These are phyloP conservation scores for Meyerozyma elateridarum DNA, from an alignment of 1,139 yeast genomes.

Conservation along the genomic window DNA sequence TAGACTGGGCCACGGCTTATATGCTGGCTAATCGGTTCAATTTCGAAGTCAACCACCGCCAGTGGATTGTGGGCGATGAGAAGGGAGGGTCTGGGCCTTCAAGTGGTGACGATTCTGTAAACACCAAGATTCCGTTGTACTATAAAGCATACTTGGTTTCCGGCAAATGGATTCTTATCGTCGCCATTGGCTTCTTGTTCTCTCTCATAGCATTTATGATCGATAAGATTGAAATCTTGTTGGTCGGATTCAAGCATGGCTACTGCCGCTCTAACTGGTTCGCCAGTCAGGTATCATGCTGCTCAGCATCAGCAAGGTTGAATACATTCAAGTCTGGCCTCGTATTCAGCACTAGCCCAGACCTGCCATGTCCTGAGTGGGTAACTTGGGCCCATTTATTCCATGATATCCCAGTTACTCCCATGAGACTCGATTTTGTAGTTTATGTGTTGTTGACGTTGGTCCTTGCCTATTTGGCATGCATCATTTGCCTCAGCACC, in stretches of 20 bases:
- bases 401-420: slow-evolving; percentile 15
- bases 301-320: slow-evolving; percentile 15
- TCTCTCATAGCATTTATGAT: slow-evolving; percentile 50
- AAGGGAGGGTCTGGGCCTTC: too few relatives aligned
- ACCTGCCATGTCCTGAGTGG: slow-evolving; percentile 38
- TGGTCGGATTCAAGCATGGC: slow-evolving; percentile 54
- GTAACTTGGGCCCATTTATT: slow-evolving; percentile 41
- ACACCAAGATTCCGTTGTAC: slow-evolving; percentile 19
- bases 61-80: slow-evolving; percentile 19
- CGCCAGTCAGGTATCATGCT: slow-evolving; percentile 43
- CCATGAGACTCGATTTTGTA: slow-evolving; percentile 24
- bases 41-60: slow-evolving; percentile 28
- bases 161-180: slow-evolving; percentile 49
- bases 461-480: slow-evolving; percentile 43
- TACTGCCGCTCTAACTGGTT: slow-evolving; percentile 48
- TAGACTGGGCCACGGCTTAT: slow-evolving; percentile 60
- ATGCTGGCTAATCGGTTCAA: slow-evolving; percentile 44
- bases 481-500: slow-evolving; percentile 45
- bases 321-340: slow-evolving; percentile 23
- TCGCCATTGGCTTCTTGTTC: slow-evolving; percentile 44
- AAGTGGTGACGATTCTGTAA: slow-evolving; percentile 3
- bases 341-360: slow-evolving; percentile 10
- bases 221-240: slow-evolving; percentile 44
- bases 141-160: slow-evolving; percentile 22
- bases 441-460: slow-evolving; percentile 41